Evolutionary conservation across 2,329 filamentous ascomycete species (phyloP), one percentile per base, ranked within the genome.

Genomic region (Penicillium sp.): DNA sequence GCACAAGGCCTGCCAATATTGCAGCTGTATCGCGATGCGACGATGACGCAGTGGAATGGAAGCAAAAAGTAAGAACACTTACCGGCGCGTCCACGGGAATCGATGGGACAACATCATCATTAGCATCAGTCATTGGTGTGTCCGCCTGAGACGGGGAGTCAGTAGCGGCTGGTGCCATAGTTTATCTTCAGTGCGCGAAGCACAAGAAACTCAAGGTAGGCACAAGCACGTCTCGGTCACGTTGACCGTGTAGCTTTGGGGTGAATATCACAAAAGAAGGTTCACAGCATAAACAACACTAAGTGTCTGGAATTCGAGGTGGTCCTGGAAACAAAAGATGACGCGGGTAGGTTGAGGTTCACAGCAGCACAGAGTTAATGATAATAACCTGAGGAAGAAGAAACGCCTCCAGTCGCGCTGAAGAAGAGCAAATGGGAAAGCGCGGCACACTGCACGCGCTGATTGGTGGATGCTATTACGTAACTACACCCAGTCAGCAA

Each of bases 121-220:
- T 73, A 44, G 67, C 71, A 62, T 81, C 79, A 21, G 73, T 74
- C 77, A 81, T 81, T 4, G 78, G 74, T 16, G 77, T 80, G 65
- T 81, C 79, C 48, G 69, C 73, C 55, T 78, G 75, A 26, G 77
- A 78, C 6, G 76, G 74, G 27, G 74, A 68, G 48, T 77, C 76
- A 31, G 39, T 42, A 4, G 77, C 66, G 39, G 67, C 65, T 54
- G 76, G 75, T 54, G 78, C 76, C 78, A 81, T 81, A 31, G 58
- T 58, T 66, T 35, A 53, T 62, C 16, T 58, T 61, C 51, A 46
- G 70, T 64, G 68, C 70, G 65, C 62, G 54, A 19, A 61, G 65
- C 67, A 66, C 67, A 66, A 60, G 50, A 55, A 50, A 45, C 37
- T 29, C 23, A 51, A 39, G 23, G 46, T 44, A 50, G 49, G 46